Evolutionary conservation across 345 rosid genomes (phyloP), one percentile per base, ranked within the genome.

Genomic region (Eucalyptus sp.): DNA sequence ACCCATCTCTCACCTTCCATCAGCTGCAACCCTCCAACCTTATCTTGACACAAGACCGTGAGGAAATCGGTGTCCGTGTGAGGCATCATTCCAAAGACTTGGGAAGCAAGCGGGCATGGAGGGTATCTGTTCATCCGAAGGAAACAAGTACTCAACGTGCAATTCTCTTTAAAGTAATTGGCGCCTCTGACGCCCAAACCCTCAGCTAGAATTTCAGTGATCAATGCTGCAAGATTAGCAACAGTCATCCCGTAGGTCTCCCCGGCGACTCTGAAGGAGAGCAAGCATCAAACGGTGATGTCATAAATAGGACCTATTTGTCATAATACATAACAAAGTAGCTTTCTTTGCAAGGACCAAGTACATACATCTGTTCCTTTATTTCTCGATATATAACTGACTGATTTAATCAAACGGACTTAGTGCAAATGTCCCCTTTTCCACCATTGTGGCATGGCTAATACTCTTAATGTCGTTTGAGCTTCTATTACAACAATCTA

Each of bases 61-160:
- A 97, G 91, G 87, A 97, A 95, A 90, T 93, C 93, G 16, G 94
- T 89, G 76, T 95, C 98, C 31, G 98, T 96, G 91, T 97, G 99
- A 79, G 98, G 97, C 80, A 96, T 86, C n/a, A 96, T 33, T 33
- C 99, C 99, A 41, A 90, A 92, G 52, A 96, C 89, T 90, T 92
- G 81, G 7, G 93, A 90, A 85, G 95, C 90, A 86, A 87, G 87
- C 13, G 92, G 95, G 88, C 96, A 92, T n/a, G 96, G 95, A 29
- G 96, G 98, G 31, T 97, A 97, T 93, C 97, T 91, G 89, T 96
- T 97, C 91, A 96, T 88, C 60, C 99, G 92, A 54, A 95, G 88
- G 91, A 89, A 93, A 88, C 96, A 92, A 83, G 91, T 91, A 60
- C 86, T 90, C 15, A 92, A 85, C 4, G 52, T 86, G 64, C 91